Evolutionary conservation across 2,329 filamentous ascomycete genomes (phyloP), one percentile per base, ranked within the genome.

Genomic region (Cytospora chrysosperma): DNA sequence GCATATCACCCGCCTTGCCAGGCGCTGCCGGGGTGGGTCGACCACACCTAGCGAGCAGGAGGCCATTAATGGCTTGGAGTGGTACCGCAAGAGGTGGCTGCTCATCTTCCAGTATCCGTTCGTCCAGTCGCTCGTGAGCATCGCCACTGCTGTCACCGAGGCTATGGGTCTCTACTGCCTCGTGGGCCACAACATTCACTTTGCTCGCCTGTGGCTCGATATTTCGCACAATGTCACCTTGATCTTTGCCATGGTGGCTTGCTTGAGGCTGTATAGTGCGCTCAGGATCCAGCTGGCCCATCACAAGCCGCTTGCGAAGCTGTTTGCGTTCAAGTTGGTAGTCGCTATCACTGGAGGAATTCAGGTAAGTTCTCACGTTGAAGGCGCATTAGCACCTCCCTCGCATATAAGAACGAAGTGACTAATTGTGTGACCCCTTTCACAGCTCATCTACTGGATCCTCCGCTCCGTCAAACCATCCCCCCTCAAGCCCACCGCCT

Each of bases 101-200:
- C 63, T 67, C 13, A 70, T 79, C 43, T 76, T 80, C 50, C 79
- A 81, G 68, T 79, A 78, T 51, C 75, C 78, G 0, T 67, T 74
- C 28, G 62, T 77, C 27, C 65, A 71, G 34, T 47, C 74, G n/a
- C 24, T 70, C 4, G 80, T 73, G 78, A 83, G 67, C 78, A 85
- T 72, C 32, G 53, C 71, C 32, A 70, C 71, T n/a, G 69, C 68
- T 51, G 68, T 74, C 59, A 72, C 73, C 3, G 68, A 76, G 51
- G 70, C 67, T 0, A 67, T 66, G 1, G 69, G 69, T 5, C 68
- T 71, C 17, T 76, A 72, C 67, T 76, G 75, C 64, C 69, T 73
- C 21, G 71, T 66, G 5, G 69, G 69, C 17, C 71, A 67, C 34
- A 69, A 69, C 47, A 37, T 70, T 5, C 66, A 71, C 55, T 73